phyloP scores from a whole-genome alignment of 495 filamentous ascomycete genomes.

The Penicillium argentinense region DNA sequence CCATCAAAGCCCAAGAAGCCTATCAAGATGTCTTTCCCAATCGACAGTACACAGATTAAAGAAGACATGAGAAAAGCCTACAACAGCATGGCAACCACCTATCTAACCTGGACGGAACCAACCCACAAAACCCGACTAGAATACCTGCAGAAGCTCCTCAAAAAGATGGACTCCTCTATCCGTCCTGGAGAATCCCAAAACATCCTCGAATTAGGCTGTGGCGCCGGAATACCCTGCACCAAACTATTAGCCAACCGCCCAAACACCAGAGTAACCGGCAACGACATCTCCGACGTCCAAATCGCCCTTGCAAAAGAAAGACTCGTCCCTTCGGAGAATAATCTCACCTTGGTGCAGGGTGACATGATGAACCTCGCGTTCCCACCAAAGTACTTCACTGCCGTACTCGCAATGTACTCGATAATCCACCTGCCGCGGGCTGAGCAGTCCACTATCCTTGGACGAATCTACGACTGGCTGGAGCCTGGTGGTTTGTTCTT shows the following conservation, averaged over 20 bases:
- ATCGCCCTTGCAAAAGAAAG: constrained; percentile 28
- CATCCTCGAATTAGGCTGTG: constrained; percentile 44
- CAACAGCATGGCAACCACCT: constrained; percentile 38
- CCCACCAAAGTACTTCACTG: constrained; percentile 27
- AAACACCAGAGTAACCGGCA: constrained; percentile 28
- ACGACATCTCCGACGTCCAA: constrained; percentile 40
- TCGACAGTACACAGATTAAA: constrained; percentile 12
- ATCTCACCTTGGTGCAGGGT: constrained; percentile 23
- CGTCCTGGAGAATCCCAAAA: constrained; percentile 9
- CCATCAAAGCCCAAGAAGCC: too few relatives aligned
- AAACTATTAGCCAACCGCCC: constrained; percentile 19
- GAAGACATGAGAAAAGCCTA: constrained; percentile 33
- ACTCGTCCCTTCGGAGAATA: constrained; percentile 16
- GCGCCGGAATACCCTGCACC: constrained; percentile 38
- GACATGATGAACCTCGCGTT: constrained; percentile 46
- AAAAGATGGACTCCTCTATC: constrained; percentile 28
- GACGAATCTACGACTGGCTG: constrained; percentile 37
- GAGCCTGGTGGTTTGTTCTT: constrained; percentile 39
- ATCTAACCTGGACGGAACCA: constrained; percentile 36
- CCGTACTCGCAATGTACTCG: constrained; percentile 43
- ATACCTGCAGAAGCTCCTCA: constrained; percentile 27
- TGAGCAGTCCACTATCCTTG: constrained; percentile 37
- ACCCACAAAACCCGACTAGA: constrained; percentile 26
- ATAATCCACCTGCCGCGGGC: constrained; percentile 45
- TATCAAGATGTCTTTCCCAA: background rate